phyloP scores from a whole-genome alignment of 2,329 filamentous ascomycete genomes.

The Dothiorella sarmentorum region DNA sequence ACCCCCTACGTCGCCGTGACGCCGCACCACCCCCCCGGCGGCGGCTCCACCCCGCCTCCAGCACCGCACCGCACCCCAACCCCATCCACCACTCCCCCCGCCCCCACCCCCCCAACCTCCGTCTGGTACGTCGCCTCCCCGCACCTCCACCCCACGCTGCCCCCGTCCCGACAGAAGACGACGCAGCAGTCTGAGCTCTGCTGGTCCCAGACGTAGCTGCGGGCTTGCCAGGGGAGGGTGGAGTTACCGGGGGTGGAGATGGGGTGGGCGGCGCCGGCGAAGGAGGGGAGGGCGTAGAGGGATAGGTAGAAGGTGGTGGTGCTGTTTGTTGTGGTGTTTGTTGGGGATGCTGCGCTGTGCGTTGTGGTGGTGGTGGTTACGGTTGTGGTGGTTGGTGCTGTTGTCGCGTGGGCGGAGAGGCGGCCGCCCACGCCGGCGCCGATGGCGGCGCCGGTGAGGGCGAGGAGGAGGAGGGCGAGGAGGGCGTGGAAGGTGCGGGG shows the following conservation, averaged over 20 bases:
- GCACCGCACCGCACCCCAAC: not conserved
- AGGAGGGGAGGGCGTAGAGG: not conserved
- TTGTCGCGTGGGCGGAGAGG: not conserved
- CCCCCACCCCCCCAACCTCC: not conserved
- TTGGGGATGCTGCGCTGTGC: not conserved
- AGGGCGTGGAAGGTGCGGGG: not conserved
- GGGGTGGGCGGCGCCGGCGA: not conserved
- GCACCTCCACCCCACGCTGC: not conserved
- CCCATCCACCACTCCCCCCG: not conserved
- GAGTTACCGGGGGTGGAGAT: not conserved
- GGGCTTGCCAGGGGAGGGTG: not conserved
- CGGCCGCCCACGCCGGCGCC: not conserved
- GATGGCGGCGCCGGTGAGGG: not conserved
- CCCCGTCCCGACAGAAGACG: not conserved
- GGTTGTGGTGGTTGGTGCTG: not conserved
- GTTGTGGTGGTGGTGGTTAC: not conserved
- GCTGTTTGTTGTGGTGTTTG: not conserved
- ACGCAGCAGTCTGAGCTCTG: not conserved
- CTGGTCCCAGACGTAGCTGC: not conserved
- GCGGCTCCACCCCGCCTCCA: not conserved
- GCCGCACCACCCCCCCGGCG: not conserved
- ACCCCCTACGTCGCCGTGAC: too few relatives aligned
- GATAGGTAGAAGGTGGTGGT: not conserved
- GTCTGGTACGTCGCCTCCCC: not conserved
- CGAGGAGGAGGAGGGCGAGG: not conserved